These are phyloP conservation scores for Peltaster fructicola DNA, from an alignment of 2,329 filamentous ascomycete species.

Conservation along the genomic window DNA sequence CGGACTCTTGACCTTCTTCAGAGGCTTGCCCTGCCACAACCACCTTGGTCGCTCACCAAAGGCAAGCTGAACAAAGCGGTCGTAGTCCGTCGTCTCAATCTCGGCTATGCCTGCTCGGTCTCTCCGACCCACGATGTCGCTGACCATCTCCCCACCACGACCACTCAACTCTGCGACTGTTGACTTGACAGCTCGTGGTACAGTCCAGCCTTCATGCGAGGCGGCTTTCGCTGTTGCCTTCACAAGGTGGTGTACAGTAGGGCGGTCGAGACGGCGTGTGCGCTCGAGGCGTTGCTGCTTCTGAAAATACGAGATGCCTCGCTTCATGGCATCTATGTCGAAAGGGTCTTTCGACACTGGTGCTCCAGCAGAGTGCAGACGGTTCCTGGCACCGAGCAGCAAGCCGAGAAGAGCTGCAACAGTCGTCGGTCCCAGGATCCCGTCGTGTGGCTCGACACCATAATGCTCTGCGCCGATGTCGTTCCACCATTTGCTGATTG, in stretches of 20 bases:
- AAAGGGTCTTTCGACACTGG: constrained; percentile 84
- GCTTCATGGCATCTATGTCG: constrained; percentile 64
- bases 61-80: constrained; percentile 60
- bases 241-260: constrained; percentile 67
- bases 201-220: constrained; percentile 74
- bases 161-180: constrained; percentile 87
- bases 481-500: constrained; percentile 89
- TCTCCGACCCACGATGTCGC: constrained; percentile 72
- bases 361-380: constrained; percentile 67
- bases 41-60: constrained; percentile 76
- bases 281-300: constrained; percentile 68
- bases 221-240: constrained; percentile 77
- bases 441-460: constrained; percentile 82
- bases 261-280: constrained; percentile 63
- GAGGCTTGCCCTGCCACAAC: constrained; percentile 84
- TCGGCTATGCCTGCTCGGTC: constrained; percentile 84
- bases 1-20: constrained; percentile 33
- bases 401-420: constrained; percentile 76
- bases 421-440: constrained; percentile 79
- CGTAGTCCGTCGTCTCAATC: constrained; percentile 79
- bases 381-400: constrained; percentile 75
- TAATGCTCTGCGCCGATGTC: constrained; percentile 85
- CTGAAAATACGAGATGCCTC: constrained; percentile 75
- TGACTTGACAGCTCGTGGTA: constrained; percentile 87
- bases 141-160: constrained; percentile 83